Conservation (phyloP, 176 grass and related monocot genomes). For the Oryza meridionalis region DNA sequence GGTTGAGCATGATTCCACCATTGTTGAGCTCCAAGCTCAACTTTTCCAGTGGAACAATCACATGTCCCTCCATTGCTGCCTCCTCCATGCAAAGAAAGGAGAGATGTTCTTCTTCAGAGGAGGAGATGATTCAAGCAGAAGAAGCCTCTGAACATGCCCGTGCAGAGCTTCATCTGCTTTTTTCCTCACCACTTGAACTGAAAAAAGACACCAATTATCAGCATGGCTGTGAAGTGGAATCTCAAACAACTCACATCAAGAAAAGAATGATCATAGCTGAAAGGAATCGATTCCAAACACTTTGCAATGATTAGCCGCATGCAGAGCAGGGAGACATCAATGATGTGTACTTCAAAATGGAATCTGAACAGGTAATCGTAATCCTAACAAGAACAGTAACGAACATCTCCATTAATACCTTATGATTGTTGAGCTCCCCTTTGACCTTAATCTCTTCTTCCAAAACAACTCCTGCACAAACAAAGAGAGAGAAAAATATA, state of each 20-base stretch:
- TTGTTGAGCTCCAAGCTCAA: constrained; percentile 46
- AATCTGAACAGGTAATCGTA: constrained; percentile 18
- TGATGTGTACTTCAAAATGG: neutral
- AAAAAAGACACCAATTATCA: constrained; percentile 29
- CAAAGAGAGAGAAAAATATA: neutral
- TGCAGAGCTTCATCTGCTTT: constrained; percentile 39
- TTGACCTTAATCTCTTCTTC: neutral
- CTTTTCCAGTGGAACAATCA: constrained; percentile 47
- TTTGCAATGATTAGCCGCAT: constrained; percentile 44
- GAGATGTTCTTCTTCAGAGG: constrained; percentile 2
- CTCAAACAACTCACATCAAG: constrained; percentile 41
- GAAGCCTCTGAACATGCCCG: constrained; percentile 1
- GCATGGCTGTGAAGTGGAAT: constrained; percentile 36
- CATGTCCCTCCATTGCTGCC: constrained; percentile 19
- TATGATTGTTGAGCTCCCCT: constrained; percentile 19
- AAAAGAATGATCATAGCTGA: constrained; percentile 47
- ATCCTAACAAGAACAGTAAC: constrained; percentile 14
- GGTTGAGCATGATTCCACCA: constrained; percentile 32
- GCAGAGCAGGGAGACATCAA: constrained; percentile 29
- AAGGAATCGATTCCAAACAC: constrained; percentile 50
- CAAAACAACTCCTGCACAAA: constrained; percentile 4
- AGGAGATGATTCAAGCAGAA: constrained; percentile 35
- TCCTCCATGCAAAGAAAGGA: constrained; percentile 25
- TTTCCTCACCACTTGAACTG: constrained; percentile 2
- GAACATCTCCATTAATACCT: constrained; percentile 35